phyloP scores from a whole-genome alignment of 768 basidiomycete genomes.

The Calvatia gigantea region DNA sequence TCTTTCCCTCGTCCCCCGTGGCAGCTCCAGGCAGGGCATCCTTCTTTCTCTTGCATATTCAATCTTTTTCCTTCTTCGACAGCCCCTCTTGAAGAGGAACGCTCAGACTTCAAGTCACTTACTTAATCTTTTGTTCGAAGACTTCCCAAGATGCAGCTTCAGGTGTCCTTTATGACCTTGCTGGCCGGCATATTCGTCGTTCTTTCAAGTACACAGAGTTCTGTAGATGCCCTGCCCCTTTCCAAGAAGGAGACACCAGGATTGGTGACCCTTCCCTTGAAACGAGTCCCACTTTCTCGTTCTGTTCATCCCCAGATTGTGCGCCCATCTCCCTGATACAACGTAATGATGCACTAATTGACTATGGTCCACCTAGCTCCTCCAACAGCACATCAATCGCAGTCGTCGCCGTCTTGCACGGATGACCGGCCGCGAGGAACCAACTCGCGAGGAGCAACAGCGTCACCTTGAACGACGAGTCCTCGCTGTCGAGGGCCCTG shows the following conservation, averaged over 20 bases:
- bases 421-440: constrained; percentile 49
- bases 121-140: not conserved
- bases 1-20: constrained; percentile 17
- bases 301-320: constrained; percentile 33
- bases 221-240: constrained; percentile 40
- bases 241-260: constrained; percentile 25
- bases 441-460: constrained; percentile 32
- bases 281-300: constrained; percentile 29
- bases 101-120: not conserved
- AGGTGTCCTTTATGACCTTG: constrained; percentile 46
- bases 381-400: constrained; percentile 61
- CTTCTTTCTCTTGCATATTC: not conserved
- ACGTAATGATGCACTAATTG: not conserved
- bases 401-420: constrained; percentile 49
- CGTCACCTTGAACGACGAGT: constrained; percentile 37
- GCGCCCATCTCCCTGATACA: constrained; percentile 15
- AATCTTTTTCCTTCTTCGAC: constrained; percentile 22
- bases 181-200: constrained; percentile 48
- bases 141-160: constrained; percentile 47
- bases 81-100: constrained; percentile 19
- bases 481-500: constrained; percentile 28
- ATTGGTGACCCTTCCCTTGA: constrained; percentile 41
- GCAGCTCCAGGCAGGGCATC: constrained; percentile 26
- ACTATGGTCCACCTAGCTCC: constrained; percentile 33
- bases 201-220: constrained; percentile 27